Base-by-base conservation (phyloP, 495 filamentous ascomycete species). In the Amniculicola lignicola region DNA sequence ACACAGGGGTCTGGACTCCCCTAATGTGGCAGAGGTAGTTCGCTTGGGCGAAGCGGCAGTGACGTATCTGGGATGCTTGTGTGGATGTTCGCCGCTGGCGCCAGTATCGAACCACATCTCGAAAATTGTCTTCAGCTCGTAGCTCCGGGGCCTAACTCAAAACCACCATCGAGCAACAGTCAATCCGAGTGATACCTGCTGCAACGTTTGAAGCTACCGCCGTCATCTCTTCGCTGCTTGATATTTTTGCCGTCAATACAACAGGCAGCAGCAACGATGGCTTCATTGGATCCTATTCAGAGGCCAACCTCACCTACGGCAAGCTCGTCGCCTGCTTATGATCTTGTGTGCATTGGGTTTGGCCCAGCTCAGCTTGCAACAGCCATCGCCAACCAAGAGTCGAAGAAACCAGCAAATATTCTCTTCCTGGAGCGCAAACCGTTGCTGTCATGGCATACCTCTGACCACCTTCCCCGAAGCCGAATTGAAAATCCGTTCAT, bases 341-440 rank as follows among this genome's bases (percentile, higher is more conserved):
- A 63, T 16, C 38, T 63, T 19, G 21, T 63, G 11, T 50, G 48
- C 29, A 51, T 63, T 22, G 61, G 61, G 4, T 59, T 63, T 24
- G 61, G 61, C 7, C 55, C 61, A n/a, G 49, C 61, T 27, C 47
- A 57, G 29, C 24, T 63, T 23, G 57, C 61, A n/a, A 48, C 54
- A 9, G 61, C 61, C 14, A 62, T 62, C 29, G 61, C 61, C 18
- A 49, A 53, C 44, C 50, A 22, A 1, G 61, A 59, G 25, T 40
- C 45, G 5, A 28, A 24, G n/a, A 28, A 31, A n/a, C 36, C 55
- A 1, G 29, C 36, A 3, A 63, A 51, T 2, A n/a, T 51, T 25
- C 39, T 63, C 11, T 52, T 59, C 18, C 42, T 63, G 0, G 61
- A 63, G 38, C 18, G 50, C 1, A 54, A 59, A 18, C 50, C 54